A percentile compares a stretch with the other conserved stretches of the same genome.
Conservation (phyloP, 2,329 filamentous ascomycete genomes). For the Lasiodiplodia citricola region DNA sequence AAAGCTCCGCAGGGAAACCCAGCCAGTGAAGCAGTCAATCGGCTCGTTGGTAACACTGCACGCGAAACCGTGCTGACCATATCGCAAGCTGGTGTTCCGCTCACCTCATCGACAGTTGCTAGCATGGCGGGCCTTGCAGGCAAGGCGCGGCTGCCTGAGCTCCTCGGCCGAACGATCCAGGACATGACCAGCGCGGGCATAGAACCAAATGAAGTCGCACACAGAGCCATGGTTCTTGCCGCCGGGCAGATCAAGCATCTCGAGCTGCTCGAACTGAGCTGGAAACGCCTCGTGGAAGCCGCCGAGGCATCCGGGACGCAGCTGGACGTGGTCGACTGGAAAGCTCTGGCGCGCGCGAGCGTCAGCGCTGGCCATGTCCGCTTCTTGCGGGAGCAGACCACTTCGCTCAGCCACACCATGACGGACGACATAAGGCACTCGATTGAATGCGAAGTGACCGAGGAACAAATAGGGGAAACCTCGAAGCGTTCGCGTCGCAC, state of each 20-base stretch:
- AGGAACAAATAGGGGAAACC: not conserved
- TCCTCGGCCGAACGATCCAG: slow-evolving; percentile 18
- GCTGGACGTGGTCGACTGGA: slow-evolving; percentile 40
- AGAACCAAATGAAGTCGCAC: slow-evolving; percentile 9
- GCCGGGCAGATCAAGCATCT: slow-evolving; percentile 37
- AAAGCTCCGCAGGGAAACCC: slow-evolving; percentile 25
- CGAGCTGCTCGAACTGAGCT: slow-evolving; percentile 38
- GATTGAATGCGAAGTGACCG: slow-evolving; percentile 1
- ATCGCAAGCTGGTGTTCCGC: slow-evolving; percentile 34
- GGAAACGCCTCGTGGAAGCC: slow-evolving; percentile 35
- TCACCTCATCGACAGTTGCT: slow-evolving; percentile 32
- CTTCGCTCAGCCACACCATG: slow-evolving; percentile 35
- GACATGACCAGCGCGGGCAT: not conserved
- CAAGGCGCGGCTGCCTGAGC: slow-evolving; percentile 23
- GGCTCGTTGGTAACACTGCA: slow-evolving; percentile 16
- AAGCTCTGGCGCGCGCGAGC: slow-evolving; percentile 40
- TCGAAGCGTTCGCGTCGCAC: too few species aligned
- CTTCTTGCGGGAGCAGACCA: slow-evolving; percentile 38
- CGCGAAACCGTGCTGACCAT: slow-evolving; percentile 13
- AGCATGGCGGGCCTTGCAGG: slow-evolving; percentile 41
- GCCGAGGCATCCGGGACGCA: slow-evolving; percentile 34
- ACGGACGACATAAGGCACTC: slow-evolving; percentile 24
- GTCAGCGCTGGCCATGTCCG: slow-evolving; percentile 31
- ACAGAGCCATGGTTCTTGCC: slow-evolving; percentile 33
- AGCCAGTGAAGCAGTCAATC: slow-evolving; percentile 20